Evolutionary conservation across 1,139 yeast species (phyloP).

Genomic region (Protomyces inouyei): DNA sequence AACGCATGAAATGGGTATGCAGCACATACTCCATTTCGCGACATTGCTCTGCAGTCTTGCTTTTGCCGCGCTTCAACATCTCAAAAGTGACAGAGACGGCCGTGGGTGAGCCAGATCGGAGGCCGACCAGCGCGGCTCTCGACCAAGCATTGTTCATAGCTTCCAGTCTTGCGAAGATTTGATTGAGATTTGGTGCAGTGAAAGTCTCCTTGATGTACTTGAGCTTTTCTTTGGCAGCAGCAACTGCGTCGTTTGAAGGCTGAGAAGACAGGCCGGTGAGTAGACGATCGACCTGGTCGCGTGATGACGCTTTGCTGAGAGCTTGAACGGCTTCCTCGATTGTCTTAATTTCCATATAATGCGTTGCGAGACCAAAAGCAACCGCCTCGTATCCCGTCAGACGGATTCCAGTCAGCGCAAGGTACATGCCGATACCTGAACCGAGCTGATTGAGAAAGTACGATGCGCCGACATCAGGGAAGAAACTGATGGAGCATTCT

Average conservation of each 20-base stretch:
- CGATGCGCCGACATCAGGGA: conserved; percentile 93
- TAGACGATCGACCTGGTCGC: conserved; percentile 71
- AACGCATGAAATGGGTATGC: conserved; percentile 69
- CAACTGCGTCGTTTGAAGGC: conserved; percentile 56
- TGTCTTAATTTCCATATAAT: conserved; percentile 65
- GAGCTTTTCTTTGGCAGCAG: conserved; percentile 51
- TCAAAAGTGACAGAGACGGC: conserved; percentile 70
- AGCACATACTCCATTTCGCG: conserved; percentile 67
- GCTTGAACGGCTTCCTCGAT: conserved; percentile 59
- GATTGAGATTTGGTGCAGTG: conserved; percentile 54
- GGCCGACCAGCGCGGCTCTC: conserved; percentile 49
- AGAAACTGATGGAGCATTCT: conserved; percentile 92
- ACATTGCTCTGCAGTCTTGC: conserved; percentile 58
- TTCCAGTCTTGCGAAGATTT: conserved; percentile 54
- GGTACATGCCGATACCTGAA: conserved; percentile 74
- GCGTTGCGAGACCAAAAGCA: conserved; percentile 78
- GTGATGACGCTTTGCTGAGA: conserved; percentile 40
- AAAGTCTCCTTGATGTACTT: conserved; percentile 66
- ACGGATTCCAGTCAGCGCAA: conserved; percentile 80
- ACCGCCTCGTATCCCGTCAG: conserved; percentile 74
- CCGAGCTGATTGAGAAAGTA: conserved; percentile 80
- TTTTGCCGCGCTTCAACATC: conserved; percentile 59
- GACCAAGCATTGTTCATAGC: conserved; percentile 62
- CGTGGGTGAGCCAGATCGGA: conserved; percentile 61
- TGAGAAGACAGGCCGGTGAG: conserved; percentile 59